Base-by-base conservation (phyloP, 768 basidiomycete species). In the Lactarius sanguifluus region DNA sequence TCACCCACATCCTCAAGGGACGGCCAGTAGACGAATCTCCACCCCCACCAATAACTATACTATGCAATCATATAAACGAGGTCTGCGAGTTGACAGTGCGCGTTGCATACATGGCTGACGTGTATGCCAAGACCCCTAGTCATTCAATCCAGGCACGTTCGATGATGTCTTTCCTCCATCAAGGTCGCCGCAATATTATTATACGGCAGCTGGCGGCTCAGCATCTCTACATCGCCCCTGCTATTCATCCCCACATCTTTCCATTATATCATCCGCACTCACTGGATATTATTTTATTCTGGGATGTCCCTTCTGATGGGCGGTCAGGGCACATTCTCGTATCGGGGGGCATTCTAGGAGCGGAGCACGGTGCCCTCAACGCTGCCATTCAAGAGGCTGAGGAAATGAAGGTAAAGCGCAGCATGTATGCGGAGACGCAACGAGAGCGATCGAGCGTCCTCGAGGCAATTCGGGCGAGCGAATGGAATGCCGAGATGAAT, bases 351-450 rank as follows among this genome's bases (percentile, higher is more conserved):
- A 81, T 79, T 18, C 81, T 92, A 13, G 91, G 93, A 8, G 89
- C 91, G 12, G 75, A 81, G 3, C 88, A 91, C 73, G 91, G 86
- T 13, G 76, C 84, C 16, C 79, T 96, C 64, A 79, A 84, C 20
- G 81, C 82, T 57, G 79, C 88, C 43, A 81, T 94, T 6, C 81
- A 84, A 57, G 80, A 83, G 23, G 82, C 84, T 12, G 86, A 87
- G 72, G 79, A 77, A 55, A 82, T 82, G 13, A 91, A 91, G 76
- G 82, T 81, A 28, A 90, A 87, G 66, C 83, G 94, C 55, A 92
- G 85, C 69, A 93, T 97, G 84, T 98, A 94, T 73, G 93, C 92
- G 25, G 94, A 98, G 79, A 96, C 94, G 5, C 85, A 84, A 67
- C 81, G 89, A 57, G 87, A 94, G 76, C 86, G 86, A 72, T 75